Evolutionary conservation across 164 flowering plant species (phyloP), one percentile per base, ranked within the genome.

Genomic region (Amborella trichopoda): DNA sequence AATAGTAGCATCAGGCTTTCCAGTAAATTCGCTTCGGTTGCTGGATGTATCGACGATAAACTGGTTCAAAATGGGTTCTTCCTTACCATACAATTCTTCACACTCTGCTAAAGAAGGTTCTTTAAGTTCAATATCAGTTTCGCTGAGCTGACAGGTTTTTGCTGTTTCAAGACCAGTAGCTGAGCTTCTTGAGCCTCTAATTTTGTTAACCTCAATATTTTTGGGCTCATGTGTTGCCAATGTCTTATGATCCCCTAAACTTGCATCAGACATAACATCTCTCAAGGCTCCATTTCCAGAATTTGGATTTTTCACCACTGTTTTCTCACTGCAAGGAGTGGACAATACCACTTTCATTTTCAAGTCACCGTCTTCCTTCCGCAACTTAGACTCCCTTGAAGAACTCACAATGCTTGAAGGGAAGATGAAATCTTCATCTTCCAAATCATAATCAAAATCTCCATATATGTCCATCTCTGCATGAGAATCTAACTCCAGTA

Each of bases 51-150:
- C 39, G 39, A 38, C 67, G 1, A 64, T 68, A 63, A 61, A 58
- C 53, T 56, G 66, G 39, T 52, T 43, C 19, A 74, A 40, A 4
- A 76, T 83, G 58, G 74, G 84, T 65, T 68, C 78, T 22, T 84
- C 91, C 2, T 83, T 90, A 40, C 89, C 91, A 66, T 88, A 81
- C 50, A 81, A 49, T 56, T 78, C 95, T 69, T 82, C 91, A 68
- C 78, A 80, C 44, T 85, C 95, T 22, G 72, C 84, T 40, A 66
- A 41, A 43, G 79, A 77, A 45, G 57, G 78, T 48, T 78, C 88
- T 38, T 60, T 75, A 41, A 50, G n/a, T n/a, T n/a, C n/a, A n/a
- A n/a, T n/a, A n/a, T n/a, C n/a, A n/a, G n/a, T n/a, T n/a, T n/a
- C n/a, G n/a, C n/a, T n/a, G n/a, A n/a, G n/a, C n/a, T n/a, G n/a